Evolutionary conservation across 2,329 filamentous ascomycete species (phyloP).

Genomic region (Ophiocordyceps polyrhachis-furcata): DNA sequence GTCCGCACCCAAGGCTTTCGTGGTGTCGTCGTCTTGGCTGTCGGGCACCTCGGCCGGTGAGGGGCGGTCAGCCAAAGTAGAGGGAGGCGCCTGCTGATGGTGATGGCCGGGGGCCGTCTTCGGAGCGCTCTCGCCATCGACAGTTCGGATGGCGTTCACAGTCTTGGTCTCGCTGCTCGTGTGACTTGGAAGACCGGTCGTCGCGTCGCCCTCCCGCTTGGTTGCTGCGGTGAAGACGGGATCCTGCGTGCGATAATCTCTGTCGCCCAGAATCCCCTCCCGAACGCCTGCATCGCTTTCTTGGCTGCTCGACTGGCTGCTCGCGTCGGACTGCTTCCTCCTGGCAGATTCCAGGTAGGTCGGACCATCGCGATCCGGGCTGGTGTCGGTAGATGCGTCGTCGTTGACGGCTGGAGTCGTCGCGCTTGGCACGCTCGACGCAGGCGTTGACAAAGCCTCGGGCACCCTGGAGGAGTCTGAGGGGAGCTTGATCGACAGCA

Average conservation of each 20-base stretch:
- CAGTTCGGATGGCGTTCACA: background rate
- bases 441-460: constrained; percentile 33
- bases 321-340: constrained; percentile 22
- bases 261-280: constrained; percentile 11
- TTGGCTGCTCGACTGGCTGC: background rate
- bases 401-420: constrained; percentile 52
- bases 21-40: constrained; percentile 14
- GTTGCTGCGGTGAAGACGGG: constrained; percentile 15
- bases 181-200: background rate
- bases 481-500: constrained; percentile 15
- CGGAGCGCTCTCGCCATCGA: background rate
- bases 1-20: constrained; percentile 18
- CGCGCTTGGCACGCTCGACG: constrained; percentile 54
- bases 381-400: constrained; percentile 54
- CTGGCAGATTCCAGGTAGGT: constrained; percentile 32
- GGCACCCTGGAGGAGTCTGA: constrained; percentile 17
- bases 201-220: constrained; percentile 2
- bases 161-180: background rate
- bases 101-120: background rate
- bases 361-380: constrained; percentile 48
- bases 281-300: background rate
- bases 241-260: constrained; percentile 27
- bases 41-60: constrained; percentile 13
- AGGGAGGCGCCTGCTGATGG: background rate
- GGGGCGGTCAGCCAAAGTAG: background rate